Evolutionary conservation across 805 yeast genomes (phyloP), one percentile per base, ranked within the genome.

Genomic region (Ogataea nonfermentans): DNA sequence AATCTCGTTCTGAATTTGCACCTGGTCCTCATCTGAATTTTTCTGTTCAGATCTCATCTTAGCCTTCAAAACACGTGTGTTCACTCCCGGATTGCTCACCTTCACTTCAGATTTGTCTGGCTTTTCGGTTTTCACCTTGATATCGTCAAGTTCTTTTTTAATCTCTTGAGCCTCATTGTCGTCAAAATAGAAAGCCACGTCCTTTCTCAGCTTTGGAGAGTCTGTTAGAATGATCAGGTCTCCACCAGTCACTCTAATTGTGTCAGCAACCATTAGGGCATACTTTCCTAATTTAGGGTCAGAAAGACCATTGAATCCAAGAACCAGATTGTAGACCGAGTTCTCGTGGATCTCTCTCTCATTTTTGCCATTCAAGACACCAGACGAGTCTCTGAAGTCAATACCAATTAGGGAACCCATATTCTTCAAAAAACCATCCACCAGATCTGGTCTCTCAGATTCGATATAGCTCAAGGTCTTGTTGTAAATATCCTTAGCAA

Each of bases 331-430:
- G 38, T 88, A 73, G 14, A 87, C 79, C 52, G 87, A 81, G 29
- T 90, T 91, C 43, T 80, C 83, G 43, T 73, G 73, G 35, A 91
- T 66, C 15, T 60, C 65, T 49, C 91, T 71, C 27, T 81, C 84
- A 59, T 79, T 84, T 54, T 85, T 89, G 17, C 76, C 71, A 55
- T 84, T 85, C 38, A 91, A 67, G 12, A 88, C 71, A 48, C 85
- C 78, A 2, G 81, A 67, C 0, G 90, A 73, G 61, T 89, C 96
- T 63, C 95, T 76, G 56, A 86, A 87, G 55, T 88, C 96, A 46
- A 91, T 74, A 43, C 98, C 98, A 41, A 86, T 81, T 41, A 86
- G 70, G 76, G 93, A 86, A 37, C 98, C 98, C 47, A 82, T 75
- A 54, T 86, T 86, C 56, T 84, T 84, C 34, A 89, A 73, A 50